phyloP scores from a whole-genome alignment of 176 grass and related monocot genomes.

The Oryza coarctata region DNA sequence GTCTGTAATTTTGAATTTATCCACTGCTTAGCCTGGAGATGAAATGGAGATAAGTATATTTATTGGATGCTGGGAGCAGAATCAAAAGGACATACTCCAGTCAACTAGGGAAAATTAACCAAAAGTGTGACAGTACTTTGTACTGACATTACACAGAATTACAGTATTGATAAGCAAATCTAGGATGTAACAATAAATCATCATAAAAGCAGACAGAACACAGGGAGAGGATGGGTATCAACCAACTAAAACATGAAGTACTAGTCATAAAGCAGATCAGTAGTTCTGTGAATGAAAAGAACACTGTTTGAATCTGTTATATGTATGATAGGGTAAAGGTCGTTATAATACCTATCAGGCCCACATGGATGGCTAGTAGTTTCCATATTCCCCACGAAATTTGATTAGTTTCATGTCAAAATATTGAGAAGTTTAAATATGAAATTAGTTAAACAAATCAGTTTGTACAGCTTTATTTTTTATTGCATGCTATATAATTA shows the following conservation, averaged over 20 bases:
- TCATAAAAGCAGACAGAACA: neutral
- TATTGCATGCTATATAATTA: neutral
- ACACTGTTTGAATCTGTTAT: neutral
- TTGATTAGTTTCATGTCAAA: neutral
- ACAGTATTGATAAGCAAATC: neutral
- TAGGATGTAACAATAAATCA: neutral
- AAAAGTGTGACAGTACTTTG: constrained; percentile 1
- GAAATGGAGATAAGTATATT: neutral
- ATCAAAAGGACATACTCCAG: neutral
- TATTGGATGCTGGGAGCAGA: neutral
- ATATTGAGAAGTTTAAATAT: too few relatives aligned
- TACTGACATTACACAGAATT: neutral
- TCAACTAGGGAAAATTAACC: neutral
- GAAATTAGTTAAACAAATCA: neutral
- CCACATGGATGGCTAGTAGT: neutral
- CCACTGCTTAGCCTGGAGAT: constrained; percentile 20
- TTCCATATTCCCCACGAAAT: neutral
- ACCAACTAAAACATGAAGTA: neutral
- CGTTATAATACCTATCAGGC: neutral
- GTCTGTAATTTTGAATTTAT: constrained; percentile 11
- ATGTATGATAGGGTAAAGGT: neutral
- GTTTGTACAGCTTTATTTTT: neutral
- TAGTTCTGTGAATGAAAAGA: too few relatives aligned
- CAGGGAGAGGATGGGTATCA: neutral
- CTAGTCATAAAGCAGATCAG: neutral